A percentile compares a stretch with the other conserved stretches of the same genome.
These are phyloP conservation scores for Saccharum officinarum DNA, from an alignment of 176 grass and related monocot species.

Conservation along the genomic window DNA sequence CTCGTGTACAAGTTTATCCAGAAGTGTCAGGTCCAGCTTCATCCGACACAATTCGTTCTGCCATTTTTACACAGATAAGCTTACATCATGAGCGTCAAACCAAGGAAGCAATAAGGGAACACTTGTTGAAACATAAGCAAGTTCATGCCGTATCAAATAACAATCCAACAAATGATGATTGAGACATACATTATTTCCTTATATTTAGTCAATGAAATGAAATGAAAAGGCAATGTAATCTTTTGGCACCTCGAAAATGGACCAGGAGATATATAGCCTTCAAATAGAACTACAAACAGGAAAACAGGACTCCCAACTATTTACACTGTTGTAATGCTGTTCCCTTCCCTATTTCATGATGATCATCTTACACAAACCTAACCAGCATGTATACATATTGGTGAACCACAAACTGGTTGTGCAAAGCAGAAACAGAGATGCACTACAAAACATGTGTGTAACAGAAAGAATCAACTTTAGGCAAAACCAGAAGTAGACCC, in stretches of 20 bases:
- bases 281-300: neutral
- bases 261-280: neutral
- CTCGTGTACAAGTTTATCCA: slow-evolving; percentile 98
- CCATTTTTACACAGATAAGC: slow-evolving; percentile 32
- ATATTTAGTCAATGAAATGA: neutral
- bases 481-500: neutral
- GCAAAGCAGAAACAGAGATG: neutral
- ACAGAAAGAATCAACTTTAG: slow-evolving; percentile 1
- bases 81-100: neutral
- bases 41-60: slow-evolving; percentile 97
- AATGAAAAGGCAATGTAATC: neutral
- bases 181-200: neutral
- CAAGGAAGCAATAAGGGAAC: slow-evolving; percentile 20
- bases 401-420: neutral
- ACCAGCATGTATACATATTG: neutral
- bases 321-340: neutral
- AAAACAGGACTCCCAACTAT: neutral
- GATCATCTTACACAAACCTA: neutral
- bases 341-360: neutral
- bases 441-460: neutral
- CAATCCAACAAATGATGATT: slow-evolving; percentile 1
- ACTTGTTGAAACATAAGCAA: slow-evolving; percentile 23
- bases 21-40: slow-evolving; percentile 81
- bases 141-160: neutral
- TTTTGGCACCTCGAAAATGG: neutral